Percentiles rank a stretch among this genome's conserved stretches.
Conservation (phyloP, 805 yeast genomes). For the Lipomyces orientalis region DNA sequence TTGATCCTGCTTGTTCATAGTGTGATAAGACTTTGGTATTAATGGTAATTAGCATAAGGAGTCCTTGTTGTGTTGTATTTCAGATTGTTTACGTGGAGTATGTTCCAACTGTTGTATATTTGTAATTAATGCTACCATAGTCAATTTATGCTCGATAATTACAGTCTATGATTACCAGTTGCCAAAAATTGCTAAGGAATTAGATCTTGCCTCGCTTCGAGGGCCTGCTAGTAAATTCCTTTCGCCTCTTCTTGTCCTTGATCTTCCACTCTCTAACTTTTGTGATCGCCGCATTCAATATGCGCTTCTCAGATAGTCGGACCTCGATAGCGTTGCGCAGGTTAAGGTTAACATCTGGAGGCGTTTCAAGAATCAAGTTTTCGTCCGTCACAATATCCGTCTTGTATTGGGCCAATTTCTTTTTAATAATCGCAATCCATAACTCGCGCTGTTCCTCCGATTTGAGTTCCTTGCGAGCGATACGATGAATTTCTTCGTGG, state of each 20-base stretch:
- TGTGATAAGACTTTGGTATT: background rate
- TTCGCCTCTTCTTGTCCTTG: slow-evolving; percentile 11
- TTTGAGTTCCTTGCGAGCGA: slow-evolving; percentile 27
- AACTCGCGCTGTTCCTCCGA: slow-evolving; percentile 32
- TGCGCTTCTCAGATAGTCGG: slow-evolving; percentile 33
- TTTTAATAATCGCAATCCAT: slow-evolving; percentile 25
- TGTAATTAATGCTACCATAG: slow-evolving; percentile 1
- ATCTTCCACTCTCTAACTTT: slow-evolving; percentile 29
- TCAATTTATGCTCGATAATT: background rate
- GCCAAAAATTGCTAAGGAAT: background rate
- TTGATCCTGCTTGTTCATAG: slow-evolving; percentile 11
- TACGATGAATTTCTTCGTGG: slow-evolving; percentile 10
- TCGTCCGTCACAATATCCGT: slow-evolving; percentile 35
- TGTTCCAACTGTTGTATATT: slow-evolving; percentile 6
- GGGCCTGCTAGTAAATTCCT: slow-evolving; percentile 14
- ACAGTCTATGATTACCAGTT: background rate
- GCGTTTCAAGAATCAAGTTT: slow-evolving; percentile 27
- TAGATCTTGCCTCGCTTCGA: slow-evolving; percentile 16
- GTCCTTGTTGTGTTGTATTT: slow-evolving; percentile 4
- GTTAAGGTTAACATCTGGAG: slow-evolving; percentile 10
- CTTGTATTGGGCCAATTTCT: slow-evolving; percentile 23
- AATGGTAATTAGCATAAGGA: background rate
- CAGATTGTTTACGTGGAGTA: background rate
- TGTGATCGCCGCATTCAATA: slow-evolving; percentile 18
- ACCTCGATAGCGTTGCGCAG: slow-evolving; percentile 34